phyloP scores from a whole-genome alignment of 352 stramenopile genomes.

The Globisporangium paddicum region DNA sequence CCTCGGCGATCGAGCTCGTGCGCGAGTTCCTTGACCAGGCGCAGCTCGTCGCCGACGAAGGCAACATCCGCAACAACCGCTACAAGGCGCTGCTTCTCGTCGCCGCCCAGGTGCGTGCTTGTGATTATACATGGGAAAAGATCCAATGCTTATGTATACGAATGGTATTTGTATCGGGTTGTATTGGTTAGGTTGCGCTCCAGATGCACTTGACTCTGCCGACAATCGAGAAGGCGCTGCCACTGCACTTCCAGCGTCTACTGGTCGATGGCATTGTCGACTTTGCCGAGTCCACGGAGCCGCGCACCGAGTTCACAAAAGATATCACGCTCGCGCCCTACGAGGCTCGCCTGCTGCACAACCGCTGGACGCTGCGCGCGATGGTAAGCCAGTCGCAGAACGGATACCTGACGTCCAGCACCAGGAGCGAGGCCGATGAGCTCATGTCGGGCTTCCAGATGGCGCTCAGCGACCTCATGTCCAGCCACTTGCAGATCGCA shows the following conservation, averaged over 20 bases:
- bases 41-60: constrained; percentile 74
- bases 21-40: constrained; percentile 83
- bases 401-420: constrained; percentile 64
- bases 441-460: constrained; percentile 56
- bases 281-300: constrained; percentile 43
- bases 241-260: constrained; percentile 75
- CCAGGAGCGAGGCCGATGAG: constrained; percentile 61
- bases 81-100: constrained; percentile 67
- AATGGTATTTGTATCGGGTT: not conserved
- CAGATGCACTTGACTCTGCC: constrained; percentile 63
- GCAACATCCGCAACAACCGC: constrained; percentile 68
- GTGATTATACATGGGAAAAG: not conserved
- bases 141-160: not conserved
- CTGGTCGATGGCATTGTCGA: constrained; percentile 80
- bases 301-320: constrained; percentile 25
- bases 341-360: constrained; percentile 59
- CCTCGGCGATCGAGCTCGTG: constrained; percentile 71
- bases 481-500: constrained; percentile 52
- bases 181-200: constrained; percentile 51
- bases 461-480: constrained; percentile 59
- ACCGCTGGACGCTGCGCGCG: constrained; percentile 72
- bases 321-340: constrained; percentile 33
- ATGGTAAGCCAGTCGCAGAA: constrained; percentile 68
- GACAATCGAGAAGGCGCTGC: constrained; percentile 52
- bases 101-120: constrained; percentile 39